Conservation (phyloP, 306 rosid species). For the Vicia sativa region DNA sequence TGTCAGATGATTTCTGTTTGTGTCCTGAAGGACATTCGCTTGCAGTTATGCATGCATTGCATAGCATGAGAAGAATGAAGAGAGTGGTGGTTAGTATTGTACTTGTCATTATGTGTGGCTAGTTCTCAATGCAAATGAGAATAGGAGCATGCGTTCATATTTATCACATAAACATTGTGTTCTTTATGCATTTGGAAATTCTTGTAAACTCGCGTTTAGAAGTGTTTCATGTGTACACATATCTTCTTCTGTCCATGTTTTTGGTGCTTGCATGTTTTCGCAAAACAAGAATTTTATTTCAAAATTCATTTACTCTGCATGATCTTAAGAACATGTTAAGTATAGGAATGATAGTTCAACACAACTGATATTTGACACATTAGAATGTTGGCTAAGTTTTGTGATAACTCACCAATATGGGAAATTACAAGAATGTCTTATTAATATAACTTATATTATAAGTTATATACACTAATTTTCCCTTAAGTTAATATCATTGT, state of each 20-base stretch:
- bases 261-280: conserved; percentile 46
- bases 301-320: conserved; percentile 32
- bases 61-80: conserved; percentile 45
- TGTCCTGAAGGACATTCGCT: conserved; percentile 36
- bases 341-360: conserved; percentile 19
- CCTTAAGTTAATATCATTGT: too few relatives aligned
- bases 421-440: too few relatives aligned
- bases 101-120: conserved; percentile 48
- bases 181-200: conserved; percentile 2
- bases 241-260: conserved; percentile 42
- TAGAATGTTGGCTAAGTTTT: background rate
- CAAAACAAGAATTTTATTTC: conserved; percentile 40
- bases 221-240: conserved; percentile 19
- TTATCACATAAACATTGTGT: conserved; percentile 17
- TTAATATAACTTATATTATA: too few relatives aligned
- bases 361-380: background rate
- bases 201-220: conserved; percentile 14
- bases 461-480: too few relatives aligned
- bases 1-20: conserved; percentile 9
- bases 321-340: conserved; percentile 24
- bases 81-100: conserved; percentile 31
- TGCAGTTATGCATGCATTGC: conserved; percentile 43
- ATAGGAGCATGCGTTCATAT: conserved; percentile 9
- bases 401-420: too few relatives aligned
- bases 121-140: conserved; percentile 31